Evolutionary conservation across 768 basidiomycete genomes (phyloP).

Genomic region (Agrocybe chaxingu): DNA sequence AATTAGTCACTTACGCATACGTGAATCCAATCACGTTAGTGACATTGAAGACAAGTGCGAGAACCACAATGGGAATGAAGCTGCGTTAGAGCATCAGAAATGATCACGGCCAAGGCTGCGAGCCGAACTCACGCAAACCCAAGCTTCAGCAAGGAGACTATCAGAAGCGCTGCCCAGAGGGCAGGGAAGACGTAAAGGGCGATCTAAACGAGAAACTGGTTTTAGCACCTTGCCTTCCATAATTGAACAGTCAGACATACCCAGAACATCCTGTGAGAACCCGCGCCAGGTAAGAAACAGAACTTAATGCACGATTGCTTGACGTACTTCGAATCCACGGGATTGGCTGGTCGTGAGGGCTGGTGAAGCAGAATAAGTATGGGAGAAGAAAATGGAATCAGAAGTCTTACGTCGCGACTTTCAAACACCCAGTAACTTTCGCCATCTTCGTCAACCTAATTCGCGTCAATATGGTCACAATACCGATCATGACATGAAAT

Average conservation of each 20-base stretch:
- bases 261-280: constrained; percentile 81
- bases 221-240: background rate
- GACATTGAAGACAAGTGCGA: constrained; percentile 94
- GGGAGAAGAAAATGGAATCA: background rate
- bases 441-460: constrained; percentile 91
- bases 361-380: constrained; percentile 24
- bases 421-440: constrained; percentile 98
- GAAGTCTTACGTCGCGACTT: constrained; percentile 77
- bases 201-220: constrained; percentile 43
- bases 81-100: constrained; percentile 36
- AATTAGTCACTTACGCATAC: constrained; percentile 64
- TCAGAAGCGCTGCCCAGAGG: constrained; percentile 82
- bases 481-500: background rate
- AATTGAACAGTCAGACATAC: constrained; percentile 35
- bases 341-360: constrained; percentile 87
- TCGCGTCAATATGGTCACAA: constrained; percentile 1
- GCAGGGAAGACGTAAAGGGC: constrained; percentile 88
- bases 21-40: constrained; percentile 97
- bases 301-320: background rate
- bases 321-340: constrained; percentile 79
- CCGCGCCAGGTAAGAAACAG: constrained; percentile 4
- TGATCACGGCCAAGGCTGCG: background rate
- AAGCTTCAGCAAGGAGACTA: constrained; percentile 88
- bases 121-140: constrained; percentile 68
- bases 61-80: constrained; percentile 90